Percentiles rank a stretch among this genome's conserved stretches.
Conservation (phyloP, 257 asterid species). For the Penstemon eatonii region DNA sequence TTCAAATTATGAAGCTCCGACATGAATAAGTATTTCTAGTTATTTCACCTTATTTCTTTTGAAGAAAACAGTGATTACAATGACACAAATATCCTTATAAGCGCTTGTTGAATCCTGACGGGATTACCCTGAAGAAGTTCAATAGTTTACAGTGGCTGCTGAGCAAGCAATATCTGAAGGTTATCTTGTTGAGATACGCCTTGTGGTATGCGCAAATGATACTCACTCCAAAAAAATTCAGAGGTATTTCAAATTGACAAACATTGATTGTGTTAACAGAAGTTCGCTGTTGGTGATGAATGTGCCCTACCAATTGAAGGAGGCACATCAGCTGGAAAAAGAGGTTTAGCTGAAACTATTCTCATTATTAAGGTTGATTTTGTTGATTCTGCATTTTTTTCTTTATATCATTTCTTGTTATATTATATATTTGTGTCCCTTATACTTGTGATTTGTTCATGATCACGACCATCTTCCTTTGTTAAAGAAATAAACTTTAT, state of each 20-base stretch:
- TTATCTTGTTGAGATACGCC: conserved; percentile 80
- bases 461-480: neutral
- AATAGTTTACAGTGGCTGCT: conserved; percentile 95
- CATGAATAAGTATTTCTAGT: neutral
- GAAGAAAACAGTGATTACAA: neutral
- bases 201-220: conserved; percentile 5
- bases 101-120: conserved; percentile 31
- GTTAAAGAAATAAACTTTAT: too few relatives aligned
- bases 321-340: conserved; percentile 90
- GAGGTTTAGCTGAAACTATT: conserved; percentile 98
- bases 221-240: conserved; percentile 7
- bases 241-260: conserved; percentile 17
- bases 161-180: conserved; percentile 99
- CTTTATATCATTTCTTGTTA: conserved; percentile 25
- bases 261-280: conserved; percentile 45
- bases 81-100: conserved; percentile 14
- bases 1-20: neutral
- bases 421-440: neutral
- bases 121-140: conserved; percentile 95
- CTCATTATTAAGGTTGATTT: conserved; percentile 83
- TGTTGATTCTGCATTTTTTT: conserved; percentile 19
- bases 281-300: conserved; percentile 97
- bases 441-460: neutral
- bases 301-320: conserved; percentile 99
- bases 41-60: neutral